A percentile compares a stretch with the other conserved stretches of the same genome.
Conservation (phyloP, 129 eudicot species). For the Kitagawia praeruptora region DNA sequence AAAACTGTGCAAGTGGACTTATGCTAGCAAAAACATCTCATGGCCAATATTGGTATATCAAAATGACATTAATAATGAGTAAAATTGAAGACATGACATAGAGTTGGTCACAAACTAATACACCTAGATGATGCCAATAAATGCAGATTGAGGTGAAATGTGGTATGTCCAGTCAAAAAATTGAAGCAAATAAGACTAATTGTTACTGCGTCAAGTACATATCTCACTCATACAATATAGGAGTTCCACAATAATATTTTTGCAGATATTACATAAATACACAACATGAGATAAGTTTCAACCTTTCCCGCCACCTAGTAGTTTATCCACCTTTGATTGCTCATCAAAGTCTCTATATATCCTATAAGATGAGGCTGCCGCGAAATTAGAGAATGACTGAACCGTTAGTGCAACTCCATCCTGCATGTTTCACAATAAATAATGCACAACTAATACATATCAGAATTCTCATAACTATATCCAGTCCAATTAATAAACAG, state of each 20-base stretch:
- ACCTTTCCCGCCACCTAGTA: slow-evolving; percentile 81
- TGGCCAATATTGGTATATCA: not conserved
- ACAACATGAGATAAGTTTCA: slow-evolving; percentile 1
- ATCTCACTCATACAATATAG: not conserved
- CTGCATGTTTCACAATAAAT: slow-evolving; percentile 37
- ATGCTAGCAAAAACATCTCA: not conserved
- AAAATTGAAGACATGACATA: not conserved
- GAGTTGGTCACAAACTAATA: not conserved
- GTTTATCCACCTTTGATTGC: slow-evolving; percentile 54
- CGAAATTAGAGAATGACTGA: slow-evolving; percentile 53
- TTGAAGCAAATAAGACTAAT: not conserved
- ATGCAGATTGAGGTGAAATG: not conserved
- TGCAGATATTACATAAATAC: not conserved
- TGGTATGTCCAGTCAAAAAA: not conserved
- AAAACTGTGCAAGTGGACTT: not conserved
- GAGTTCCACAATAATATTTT: not conserved
- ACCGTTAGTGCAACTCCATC: slow-evolving; percentile 53
- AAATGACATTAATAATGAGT: not conserved
- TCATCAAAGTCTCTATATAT: slow-evolving; percentile 28
- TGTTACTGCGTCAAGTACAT: not conserved
- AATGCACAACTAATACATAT: not conserved
- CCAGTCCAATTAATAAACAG: not conserved
- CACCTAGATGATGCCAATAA: not conserved
- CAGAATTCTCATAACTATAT: not conserved
- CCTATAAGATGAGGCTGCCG: slow-evolving; percentile 25